A percentile compares a stretch with the other conserved stretches of the same genome.
Conservation (phyloP, 208 protist species). For the Wallacemonas collosoma region DNA sequence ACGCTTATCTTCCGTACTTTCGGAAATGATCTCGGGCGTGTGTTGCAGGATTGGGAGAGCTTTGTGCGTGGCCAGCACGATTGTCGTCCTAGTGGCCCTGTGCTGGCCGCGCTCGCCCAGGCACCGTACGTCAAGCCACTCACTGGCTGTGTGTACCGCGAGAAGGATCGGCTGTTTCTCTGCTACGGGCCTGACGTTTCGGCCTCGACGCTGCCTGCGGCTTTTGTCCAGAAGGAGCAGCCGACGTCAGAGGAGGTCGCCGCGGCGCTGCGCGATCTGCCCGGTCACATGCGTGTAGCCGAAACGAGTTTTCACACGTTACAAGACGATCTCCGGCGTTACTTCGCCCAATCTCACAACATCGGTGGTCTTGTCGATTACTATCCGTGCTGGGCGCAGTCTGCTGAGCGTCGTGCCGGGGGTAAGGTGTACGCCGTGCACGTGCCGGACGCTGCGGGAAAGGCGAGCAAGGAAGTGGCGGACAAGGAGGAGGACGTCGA, state of each 20-base stretch:
- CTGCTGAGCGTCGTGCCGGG: constrained; percentile 65
- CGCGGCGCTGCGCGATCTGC: constrained; percentile 35
- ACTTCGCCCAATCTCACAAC: constrained; percentile 51
- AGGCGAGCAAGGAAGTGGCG: background rate
- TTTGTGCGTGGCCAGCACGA: constrained; percentile 76
- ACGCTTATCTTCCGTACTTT: constrained; percentile 91
- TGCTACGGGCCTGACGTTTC: constrained; percentile 67
- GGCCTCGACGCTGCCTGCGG: constrained; percentile 32
- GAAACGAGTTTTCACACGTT: constrained; percentile 57
- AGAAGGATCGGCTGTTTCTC: constrained; percentile 63
- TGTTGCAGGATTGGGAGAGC: constrained; percentile 77
- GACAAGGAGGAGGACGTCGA: constrained; percentile 20
- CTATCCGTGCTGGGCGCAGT: constrained; percentile 86
- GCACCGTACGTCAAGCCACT: constrained; percentile 44
- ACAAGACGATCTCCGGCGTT: constrained; percentile 52
- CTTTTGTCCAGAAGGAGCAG: constrained; percentile 28
- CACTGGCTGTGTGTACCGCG: constrained; percentile 73
- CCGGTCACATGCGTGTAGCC: constrained; percentile 43
- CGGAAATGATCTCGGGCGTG: constrained; percentile 70
- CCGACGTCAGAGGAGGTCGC: constrained; percentile 25
- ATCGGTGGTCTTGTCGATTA: constrained; percentile 88
- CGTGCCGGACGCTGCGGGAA: background rate
- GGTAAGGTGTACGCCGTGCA: constrained; percentile 85
- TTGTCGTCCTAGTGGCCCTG: constrained; percentile 55
- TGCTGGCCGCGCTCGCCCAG: constrained; percentile 44